Percentiles rank a stretch among this genome's conserved stretches.
These are phyloP conservation scores for Colletotrichum chrysophilum DNA, from an alignment of 2,329 filamentous ascomycete genomes.

Conservation along the genomic window DNA sequence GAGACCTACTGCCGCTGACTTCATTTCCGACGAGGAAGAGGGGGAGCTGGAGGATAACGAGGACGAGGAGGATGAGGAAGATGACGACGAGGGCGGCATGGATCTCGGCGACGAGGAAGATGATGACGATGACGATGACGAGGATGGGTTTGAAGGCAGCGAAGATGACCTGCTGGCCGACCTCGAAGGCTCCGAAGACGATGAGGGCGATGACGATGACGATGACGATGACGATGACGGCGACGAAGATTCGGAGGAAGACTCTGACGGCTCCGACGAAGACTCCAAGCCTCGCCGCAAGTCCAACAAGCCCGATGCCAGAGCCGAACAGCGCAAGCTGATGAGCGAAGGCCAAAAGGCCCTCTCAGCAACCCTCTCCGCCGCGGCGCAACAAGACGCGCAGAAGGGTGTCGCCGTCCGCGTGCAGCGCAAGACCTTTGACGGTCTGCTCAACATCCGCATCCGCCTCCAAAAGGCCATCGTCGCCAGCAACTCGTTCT, in stretches of 20 bases:
- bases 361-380: slow-evolving; percentile 63
- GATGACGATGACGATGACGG: slow-evolving; percentile 2
- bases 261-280: slow-evolving; percentile 33
- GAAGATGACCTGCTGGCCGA: slow-evolving; percentile 28
- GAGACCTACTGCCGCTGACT: slow-evolving; percentile 61
- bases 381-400: slow-evolving; percentile 77
- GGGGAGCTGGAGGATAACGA: slow-evolving; percentile 39
- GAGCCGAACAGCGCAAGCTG: slow-evolving; percentile 68
- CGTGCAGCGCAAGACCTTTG: slow-evolving; percentile 83
- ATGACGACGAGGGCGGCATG: slow-evolving; percentile 39
- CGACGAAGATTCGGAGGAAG: slow-evolving; percentile 39
- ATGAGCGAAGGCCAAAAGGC: slow-evolving; percentile 72
- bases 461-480: slow-evolving; percentile 94
- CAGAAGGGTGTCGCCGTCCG: slow-evolving; percentile 88
- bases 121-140: slow-evolving; percentile 39
- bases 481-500: slow-evolving; percentile 78
- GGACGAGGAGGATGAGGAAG: slow-evolving; percentile 43
- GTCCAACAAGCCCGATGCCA: slow-evolving; percentile 31
- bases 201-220: slow-evolving; percentile 32
- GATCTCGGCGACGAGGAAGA: slow-evolving; percentile 36
- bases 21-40: slow-evolving; percentile 55
- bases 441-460: slow-evolving; percentile 85
- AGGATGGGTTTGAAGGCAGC: slow-evolving; percentile 32
- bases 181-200: slow-evolving; percentile 24
- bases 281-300: slow-evolving; percentile 23